Evolutionary conservation across 2,329 filamentous ascomycete species (phyloP), one percentile per base, ranked within the genome.

Genomic region (Ceratocystis lukuohia): DNA sequence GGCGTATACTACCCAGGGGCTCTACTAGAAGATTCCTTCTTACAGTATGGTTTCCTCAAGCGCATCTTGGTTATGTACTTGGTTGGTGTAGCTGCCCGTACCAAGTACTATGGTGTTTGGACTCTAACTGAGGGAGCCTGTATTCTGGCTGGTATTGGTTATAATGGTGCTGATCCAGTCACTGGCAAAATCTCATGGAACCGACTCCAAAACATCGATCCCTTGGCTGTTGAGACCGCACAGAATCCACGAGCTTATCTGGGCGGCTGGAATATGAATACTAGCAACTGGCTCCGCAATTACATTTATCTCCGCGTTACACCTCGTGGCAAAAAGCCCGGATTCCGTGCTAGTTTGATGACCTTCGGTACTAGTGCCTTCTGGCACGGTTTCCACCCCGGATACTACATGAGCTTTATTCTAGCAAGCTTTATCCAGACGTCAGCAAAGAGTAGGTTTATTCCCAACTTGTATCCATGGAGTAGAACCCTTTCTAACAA

Each of bases 51-150:
- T 48, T 84, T 97, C 72, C 71, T 87, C 48, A 84, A 84, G 65
- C 85, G 93, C 57, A 78, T 96, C 50, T 91, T 87, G 79, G 81
- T 88, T 69, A 78, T 97, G 67, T 87, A 97, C 74, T 88, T 95
- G 82, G 82, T 96, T 63, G 89, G 87, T 65, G 80, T 97, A 57
- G 88, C 89, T 1, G 82, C 88, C 4, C 86, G 94, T 25, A 84
- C 89, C 72, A 99, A 99, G 77, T 99, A 96, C 77, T 99, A 99
- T 72, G 94, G 91, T 45, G 91, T 96, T 3, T 99, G 94, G 94
- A 86, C 85, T 48, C 77, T 99, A 71, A 92, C 93, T 0, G 94
- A 99, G 75, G 94, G 94, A 20, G 86, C 93, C 20, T 99, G 94
- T 73, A 96, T 99, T 69, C 83, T 99, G 20, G 87, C 91, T 7